Evolutionary conservation across 306 rosid genomes (phyloP).

Genomic region (Fragaria ananassa): DNA sequence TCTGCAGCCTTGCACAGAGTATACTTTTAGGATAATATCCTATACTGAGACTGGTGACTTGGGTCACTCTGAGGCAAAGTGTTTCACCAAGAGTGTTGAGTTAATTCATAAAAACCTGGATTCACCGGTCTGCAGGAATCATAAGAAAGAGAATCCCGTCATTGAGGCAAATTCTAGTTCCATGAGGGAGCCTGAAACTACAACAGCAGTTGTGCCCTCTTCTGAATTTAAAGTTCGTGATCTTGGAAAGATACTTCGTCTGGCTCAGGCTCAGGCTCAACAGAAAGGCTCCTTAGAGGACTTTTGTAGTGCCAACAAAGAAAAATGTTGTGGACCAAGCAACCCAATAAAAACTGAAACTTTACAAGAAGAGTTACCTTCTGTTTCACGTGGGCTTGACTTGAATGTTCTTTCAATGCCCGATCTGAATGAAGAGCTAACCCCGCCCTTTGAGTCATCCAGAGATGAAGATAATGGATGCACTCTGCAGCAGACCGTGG

Average conservation of each 20-base stretch:
- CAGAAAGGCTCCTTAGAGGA: conserved; percentile 70
- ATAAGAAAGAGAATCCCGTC: conserved; percentile 41
- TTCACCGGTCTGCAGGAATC: conserved; percentile 33
- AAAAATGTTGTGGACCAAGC: conserved; percentile 65
- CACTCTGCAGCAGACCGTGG: conserved; percentile 86
- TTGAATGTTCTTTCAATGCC: conserved; percentile 86
- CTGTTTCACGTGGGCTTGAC: conserved; percentile 74
- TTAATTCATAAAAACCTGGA: conserved; percentile 53
- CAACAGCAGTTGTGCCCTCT: conserved; percentile 40
- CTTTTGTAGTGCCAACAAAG: conserved; percentile 62
- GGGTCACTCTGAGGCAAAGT: conserved; percentile 97
- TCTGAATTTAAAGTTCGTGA: conserved; percentile 90
- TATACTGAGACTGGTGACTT: conserved; percentile 67
- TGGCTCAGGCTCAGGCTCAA: conserved; percentile 84
- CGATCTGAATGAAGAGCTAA: conserved; percentile 90
- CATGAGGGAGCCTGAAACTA: conserved; percentile 47
- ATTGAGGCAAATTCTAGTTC: conserved; percentile 50
- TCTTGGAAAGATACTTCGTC: conserved; percentile 74
- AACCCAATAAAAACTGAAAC: conserved; percentile 55
- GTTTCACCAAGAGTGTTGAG: conserved; percentile 93
- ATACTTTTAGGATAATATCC: conserved; percentile 80
- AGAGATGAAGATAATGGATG: conserved; percentile 90
- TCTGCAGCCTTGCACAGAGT: conserved; percentile 88
- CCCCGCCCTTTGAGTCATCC: conserved; percentile 92
- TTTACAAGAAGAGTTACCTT: conserved; percentile 50